phyloP scores from a whole-genome alignment of 169 alveolate genomes.

The Cyclospora cayetanensis region DNA sequence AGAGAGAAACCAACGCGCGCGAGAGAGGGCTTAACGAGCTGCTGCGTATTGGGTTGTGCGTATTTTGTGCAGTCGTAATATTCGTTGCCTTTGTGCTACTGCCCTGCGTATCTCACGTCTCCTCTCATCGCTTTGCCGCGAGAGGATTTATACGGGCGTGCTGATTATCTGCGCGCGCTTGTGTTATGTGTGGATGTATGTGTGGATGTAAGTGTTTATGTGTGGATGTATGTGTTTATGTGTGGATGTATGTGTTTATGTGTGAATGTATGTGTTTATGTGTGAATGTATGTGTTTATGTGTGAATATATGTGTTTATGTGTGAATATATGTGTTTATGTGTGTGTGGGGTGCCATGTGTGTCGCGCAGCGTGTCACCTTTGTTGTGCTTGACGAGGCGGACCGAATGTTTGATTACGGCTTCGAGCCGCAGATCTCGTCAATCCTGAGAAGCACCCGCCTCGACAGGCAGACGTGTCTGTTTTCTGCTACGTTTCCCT shows the following conservation, averaged over 20 bases:
- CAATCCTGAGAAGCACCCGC: constrained; percentile 87
- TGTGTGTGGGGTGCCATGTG: background rate
- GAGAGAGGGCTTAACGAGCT: background rate
- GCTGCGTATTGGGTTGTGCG: background rate
- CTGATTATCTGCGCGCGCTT: too few relatives aligned
- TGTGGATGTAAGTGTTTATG: too few relatives aligned
- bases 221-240: too few relatives aligned
- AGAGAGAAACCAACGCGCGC: too few relatives aligned
- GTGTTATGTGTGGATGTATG: too few relatives aligned
- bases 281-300: too few relatives aligned
- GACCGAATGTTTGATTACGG: constrained; percentile 76
- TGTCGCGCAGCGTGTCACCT: constrained; percentile 95
- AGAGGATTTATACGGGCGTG: too few relatives aligned
- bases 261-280: too few relatives aligned
- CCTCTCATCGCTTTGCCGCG: too few relatives aligned
- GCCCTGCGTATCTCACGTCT: too few relatives aligned
- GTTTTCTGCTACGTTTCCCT: constrained; percentile 99
- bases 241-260: too few relatives aligned
- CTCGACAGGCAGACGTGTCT: constrained; percentile 91
- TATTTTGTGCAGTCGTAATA: background rate
- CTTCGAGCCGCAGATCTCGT: constrained; percentile 94
- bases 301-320: too few relatives aligned
- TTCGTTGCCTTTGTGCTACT: background rate
- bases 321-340: constrained; percentile 44
- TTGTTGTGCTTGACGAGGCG: constrained; percentile 75